These are phyloP conservation scores for Pseudogymnoascus pannorum DNA, from an alignment of 2,329 filamentous ascomycete species.

Conservation along the genomic window DNA sequence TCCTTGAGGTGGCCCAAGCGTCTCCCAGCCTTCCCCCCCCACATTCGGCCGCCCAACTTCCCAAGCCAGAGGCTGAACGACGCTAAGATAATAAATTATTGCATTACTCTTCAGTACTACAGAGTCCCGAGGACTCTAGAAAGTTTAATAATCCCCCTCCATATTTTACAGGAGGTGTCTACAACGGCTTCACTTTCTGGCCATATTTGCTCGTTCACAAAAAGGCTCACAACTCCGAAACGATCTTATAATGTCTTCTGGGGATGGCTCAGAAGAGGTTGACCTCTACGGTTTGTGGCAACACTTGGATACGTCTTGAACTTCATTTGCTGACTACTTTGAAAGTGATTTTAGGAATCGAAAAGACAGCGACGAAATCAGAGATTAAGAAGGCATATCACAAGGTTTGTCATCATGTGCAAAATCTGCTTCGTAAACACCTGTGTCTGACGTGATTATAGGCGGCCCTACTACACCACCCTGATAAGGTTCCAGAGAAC, in stretches of 20 bases:
- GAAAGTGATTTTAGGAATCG: conserved; percentile 71
- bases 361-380: conserved; percentile 61
- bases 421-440: conserved; percentile 7
- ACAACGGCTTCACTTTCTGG: background rate
- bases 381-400: conserved; percentile 95
- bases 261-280: conserved; percentile 32
- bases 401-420: conserved; percentile 53
- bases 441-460: conserved; percentile 32
- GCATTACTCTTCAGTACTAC: conserved; percentile 2
- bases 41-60: conserved; percentile 5
- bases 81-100: conserved; percentile 12
- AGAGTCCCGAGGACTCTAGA: background rate
- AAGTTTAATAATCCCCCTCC: conserved; percentile 1
- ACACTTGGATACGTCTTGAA: background rate
- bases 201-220: background rate
- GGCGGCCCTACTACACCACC: conserved; percentile 83
- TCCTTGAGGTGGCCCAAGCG: background rate
- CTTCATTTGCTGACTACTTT: conserved; percentile 22
- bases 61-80: background rate
- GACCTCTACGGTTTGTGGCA: conserved; percentile 45
- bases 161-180: conserved; percentile 1
- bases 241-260: conserved; percentile 23
- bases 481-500: conserved; percentile 87
- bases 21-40: conserved; percentile 4
- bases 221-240: background rate